A percentile compares a stretch with the other conserved stretches of the same genome.
Conservation (phyloP, 2,329 filamentous ascomycete species). For the Diaporthe citrichinensis region DNA sequence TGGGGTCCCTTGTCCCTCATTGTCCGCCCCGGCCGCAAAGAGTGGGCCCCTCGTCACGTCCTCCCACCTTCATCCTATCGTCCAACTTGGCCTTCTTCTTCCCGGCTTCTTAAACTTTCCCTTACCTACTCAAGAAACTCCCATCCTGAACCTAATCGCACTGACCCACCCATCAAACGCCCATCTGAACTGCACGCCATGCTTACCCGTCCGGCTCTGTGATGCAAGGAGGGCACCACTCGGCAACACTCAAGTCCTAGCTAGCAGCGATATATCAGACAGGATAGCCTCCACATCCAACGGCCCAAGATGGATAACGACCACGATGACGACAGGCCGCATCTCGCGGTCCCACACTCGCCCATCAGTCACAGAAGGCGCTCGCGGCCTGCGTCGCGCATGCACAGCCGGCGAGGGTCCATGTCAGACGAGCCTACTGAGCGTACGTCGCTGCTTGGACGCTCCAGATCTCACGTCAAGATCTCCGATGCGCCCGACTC, state of each 20-base stretch:
- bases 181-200: not conserved
- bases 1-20: not conserved
- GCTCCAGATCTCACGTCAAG: slow-evolving; percentile 36
- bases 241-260: slow-evolving; percentile 8
- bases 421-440: slow-evolving; percentile 40
- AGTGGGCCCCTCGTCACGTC: slow-evolving; percentile 29
- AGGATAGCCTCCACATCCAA: not conserved
- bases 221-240: slow-evolving; percentile 14
- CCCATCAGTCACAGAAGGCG: slow-evolving; percentile 39
- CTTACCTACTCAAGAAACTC: not conserved
- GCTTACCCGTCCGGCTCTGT: slow-evolving; percentile 5
- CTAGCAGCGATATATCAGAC: not conserved
- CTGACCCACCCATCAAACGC: not conserved
- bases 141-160: not conserved
- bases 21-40: slow-evolving; percentile 15
- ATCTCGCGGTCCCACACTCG: slow-evolving; percentile 32
- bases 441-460: slow-evolving; percentile 37
- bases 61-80: not conserved
- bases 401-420: slow-evolving; percentile 38
- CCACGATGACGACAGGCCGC: slow-evolving; percentile 34
- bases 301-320: slow-evolving; percentile 33
- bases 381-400: slow-evolving; percentile 40
- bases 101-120: not conserved
- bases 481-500: slow-evolving; percentile 31
- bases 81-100: not conserved